Base-by-base conservation (phyloP, 2,329 filamentous ascomycete species). In the Verticillium longisporum region DNA sequence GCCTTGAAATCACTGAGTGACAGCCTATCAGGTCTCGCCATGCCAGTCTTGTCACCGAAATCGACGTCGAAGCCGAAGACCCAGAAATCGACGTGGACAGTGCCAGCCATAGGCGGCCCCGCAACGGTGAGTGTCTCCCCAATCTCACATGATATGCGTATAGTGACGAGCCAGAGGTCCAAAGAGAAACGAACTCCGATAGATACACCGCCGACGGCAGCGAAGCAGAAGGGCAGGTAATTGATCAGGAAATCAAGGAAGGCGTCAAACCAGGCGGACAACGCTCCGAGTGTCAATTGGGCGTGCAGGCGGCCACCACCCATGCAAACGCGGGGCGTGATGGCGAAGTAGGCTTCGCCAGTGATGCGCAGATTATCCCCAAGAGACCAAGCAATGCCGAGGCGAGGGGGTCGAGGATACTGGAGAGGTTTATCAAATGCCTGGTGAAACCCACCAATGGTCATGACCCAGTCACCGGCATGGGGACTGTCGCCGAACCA, bases 181-280 rank as follows among this genome's bases (percentile, higher is more conserved):
- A 68, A 33, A 0, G 54, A 45, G 58, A 62, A 63, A 2, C 62
- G 32, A 3, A 69, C 68, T 0, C 69, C 69, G 6, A 71, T 67
- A 2, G 41, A n/a, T 1, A 77, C n/a, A 0, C 68, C 62, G 1
- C 55, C 64, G 10, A 68, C 62, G 0, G 64, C 69, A 1, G 36
- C 55, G 66, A 72, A 75, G 37, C 63, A 33, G 62, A 75, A 74
- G 0, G 73, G 72, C 15, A 68, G 58, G 61, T 67, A 75, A 45
- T 75, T 72, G 58, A 67, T 63, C 4, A 67, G 61, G 45, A 67
- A 66, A 15, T 66, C 59, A 1, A 69, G 67, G 45, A 65, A 75
- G 3, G 73, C 73, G 32, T 78, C 73, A n/a, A 79, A 75, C 61
- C 65, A 76, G 0, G 78, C 78, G 1, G 61, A 59, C 0, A 81